Conservation (phyloP, 495 filamentous ascomycete species). For the Penicillium ucsense region DNA sequence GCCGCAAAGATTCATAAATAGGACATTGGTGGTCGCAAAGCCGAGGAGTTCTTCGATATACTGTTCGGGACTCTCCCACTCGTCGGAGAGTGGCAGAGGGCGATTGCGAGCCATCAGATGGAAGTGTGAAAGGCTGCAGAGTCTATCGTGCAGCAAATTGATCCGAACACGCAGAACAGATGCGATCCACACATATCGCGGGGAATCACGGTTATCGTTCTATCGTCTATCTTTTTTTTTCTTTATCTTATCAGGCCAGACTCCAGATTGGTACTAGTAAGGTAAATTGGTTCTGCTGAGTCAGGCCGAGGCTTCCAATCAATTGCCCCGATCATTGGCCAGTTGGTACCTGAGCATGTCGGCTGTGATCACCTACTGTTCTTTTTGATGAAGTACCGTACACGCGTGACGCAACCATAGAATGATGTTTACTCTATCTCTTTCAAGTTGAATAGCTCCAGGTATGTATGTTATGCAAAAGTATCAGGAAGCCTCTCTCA, state of each 20-base stretch:
- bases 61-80: slow-evolving; percentile 49
- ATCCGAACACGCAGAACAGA: not conserved
- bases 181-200: slow-evolving; percentile 1
- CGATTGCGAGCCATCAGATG: slow-evolving; percentile 13
- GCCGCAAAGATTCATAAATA: slow-evolving; percentile 84
- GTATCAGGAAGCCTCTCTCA: too few species aligned
- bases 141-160: not conserved
- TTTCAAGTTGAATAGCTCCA: too few species aligned
- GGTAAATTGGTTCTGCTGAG: slow-evolving; percentile 8
- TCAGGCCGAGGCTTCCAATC: not conserved
- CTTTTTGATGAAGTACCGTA: too few species aligned
- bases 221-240: not conserved
- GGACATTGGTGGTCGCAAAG: slow-evolving; percentile 62
- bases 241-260: too few species aligned
- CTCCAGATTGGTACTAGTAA: too few species aligned
- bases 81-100: slow-evolving; percentile 48
- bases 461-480: too few species aligned
- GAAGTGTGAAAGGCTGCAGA: not conserved
- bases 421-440: too few species aligned
- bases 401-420: too few species aligned
- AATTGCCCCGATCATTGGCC: too few species aligned
- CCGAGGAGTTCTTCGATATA: slow-evolving; percentile 71
- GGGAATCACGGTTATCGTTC: slow-evolving; percentile 13
- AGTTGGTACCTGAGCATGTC: too few species aligned
- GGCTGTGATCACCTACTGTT: too few species aligned